Evolutionary conservation across 225 moss, liverwort and hornwort genomes (phyloP).

Genomic region (Polytrichum formosum): DNA sequence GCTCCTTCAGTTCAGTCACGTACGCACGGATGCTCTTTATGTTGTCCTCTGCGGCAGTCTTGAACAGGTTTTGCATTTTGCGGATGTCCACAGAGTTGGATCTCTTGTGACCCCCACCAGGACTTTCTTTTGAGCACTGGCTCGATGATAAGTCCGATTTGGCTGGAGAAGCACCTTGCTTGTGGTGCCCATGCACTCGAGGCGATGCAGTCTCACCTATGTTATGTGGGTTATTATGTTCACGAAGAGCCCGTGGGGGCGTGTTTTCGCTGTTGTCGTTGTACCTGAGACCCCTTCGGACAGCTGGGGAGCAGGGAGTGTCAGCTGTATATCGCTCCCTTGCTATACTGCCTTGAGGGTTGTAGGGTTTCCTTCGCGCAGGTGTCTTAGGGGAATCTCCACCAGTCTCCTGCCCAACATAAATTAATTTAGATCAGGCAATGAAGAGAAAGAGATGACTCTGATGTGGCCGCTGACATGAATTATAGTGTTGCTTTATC

Average conservation of each 20-base stretch:
- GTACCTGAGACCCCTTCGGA: constrained; percentile 57
- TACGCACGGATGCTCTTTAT: constrained; percentile 96
- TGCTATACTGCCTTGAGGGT: constrained; percentile 55
- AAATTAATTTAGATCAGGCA: neutral
- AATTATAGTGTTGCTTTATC: too few species aligned
- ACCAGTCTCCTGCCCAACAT: constrained; percentile 29
- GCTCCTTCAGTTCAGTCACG: constrained; percentile 92
- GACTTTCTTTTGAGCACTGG: constrained; percentile 56
- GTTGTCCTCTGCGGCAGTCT: constrained; percentile 97
- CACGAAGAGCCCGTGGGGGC: constrained; percentile 68
- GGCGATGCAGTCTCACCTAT: constrained; percentile 46
- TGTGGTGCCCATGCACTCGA: constrained; percentile 55
- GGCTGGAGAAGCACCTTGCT: constrained; percentile 46
- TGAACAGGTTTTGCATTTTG: constrained; percentile 96
- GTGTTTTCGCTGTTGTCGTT: constrained; percentile 93
- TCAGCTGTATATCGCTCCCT: constrained; percentile 76
- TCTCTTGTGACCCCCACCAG: constrained; percentile 61
- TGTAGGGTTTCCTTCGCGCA: constrained; percentile 56
- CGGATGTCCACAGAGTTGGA: constrained; percentile 88
- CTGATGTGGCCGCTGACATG: too few species aligned
- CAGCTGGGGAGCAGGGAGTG: constrained; percentile 76
- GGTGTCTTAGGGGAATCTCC: constrained; percentile 59
- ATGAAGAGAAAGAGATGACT: too few species aligned
- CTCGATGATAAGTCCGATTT: constrained; percentile 35
- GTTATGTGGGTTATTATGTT: constrained; percentile 27